These are phyloP conservation scores for Gossypium gossypioides DNA, from an alignment of 441 rosid genomes.

Conservation along the genomic window DNA sequence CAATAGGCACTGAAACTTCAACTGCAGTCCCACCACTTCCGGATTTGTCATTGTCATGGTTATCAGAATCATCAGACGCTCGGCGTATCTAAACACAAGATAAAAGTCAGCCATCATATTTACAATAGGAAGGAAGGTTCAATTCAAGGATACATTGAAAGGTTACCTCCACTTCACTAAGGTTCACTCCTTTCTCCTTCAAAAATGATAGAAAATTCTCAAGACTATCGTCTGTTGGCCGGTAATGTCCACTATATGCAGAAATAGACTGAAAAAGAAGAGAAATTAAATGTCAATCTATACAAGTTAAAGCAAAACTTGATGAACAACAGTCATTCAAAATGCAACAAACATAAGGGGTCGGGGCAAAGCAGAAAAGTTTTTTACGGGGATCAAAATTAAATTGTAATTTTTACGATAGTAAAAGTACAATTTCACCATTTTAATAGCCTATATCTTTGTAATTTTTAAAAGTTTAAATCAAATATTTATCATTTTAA, in stretches of 20 bases:
- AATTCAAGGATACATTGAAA: not conserved
- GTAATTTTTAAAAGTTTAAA: too few species aligned
- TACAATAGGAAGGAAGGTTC: not conserved
- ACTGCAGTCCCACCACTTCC: not conserved
- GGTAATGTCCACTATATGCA: conserved; percentile 86
- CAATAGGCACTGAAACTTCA: conserved; percentile 10
- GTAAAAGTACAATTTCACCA: too few species aligned
- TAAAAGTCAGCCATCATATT: not conserved
- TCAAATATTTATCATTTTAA: too few species aligned
- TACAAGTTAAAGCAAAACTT: not conserved
- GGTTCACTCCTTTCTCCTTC: conserved; percentile 50
- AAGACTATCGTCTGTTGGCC: conserved; percentile 69
- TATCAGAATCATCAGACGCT: conserved; percentile 58
- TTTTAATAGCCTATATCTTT: too few species aligned
- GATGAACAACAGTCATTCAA: too few species aligned
- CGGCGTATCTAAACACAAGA: conserved; percentile 42
- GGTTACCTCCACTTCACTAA: conserved; percentile 60
- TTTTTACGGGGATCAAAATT: too few species aligned
- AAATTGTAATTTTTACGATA: too few species aligned
- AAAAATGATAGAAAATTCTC: conserved; percentile 51
- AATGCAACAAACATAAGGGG: too few species aligned
- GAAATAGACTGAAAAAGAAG: conserved; percentile 53
- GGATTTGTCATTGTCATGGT: conserved; percentile 30
- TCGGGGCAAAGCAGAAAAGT: too few species aligned
- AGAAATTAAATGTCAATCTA: conserved; percentile 2